Evolutionary conservation across 345 rosid species (phyloP).

Genomic region (Microthlaspi erraticum): DNA sequence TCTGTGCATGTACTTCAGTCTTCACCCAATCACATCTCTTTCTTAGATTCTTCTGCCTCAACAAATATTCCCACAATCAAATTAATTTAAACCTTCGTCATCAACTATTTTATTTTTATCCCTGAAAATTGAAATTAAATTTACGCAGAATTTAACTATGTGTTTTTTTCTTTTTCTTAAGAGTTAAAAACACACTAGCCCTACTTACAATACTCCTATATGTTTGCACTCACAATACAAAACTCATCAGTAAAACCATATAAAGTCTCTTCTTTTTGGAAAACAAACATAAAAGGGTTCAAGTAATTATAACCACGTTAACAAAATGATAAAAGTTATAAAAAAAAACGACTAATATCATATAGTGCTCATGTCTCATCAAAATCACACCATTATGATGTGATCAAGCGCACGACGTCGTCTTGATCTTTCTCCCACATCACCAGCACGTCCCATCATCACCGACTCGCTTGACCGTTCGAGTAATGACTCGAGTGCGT

Average conservation of each 20-base stretch:
- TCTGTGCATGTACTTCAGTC: constrained; percentile 15
- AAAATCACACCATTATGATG: constrained; percentile 49
- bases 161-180: background rate
- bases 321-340: background rate
- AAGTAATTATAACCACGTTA: constrained; percentile 31
- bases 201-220: constrained; percentile 9
- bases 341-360: background rate
- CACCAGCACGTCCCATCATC: constrained; percentile 35
- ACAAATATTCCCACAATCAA: constrained; percentile 33
- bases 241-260: constrained; percentile 34
- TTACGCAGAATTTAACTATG: background rate
- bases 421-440: constrained; percentile 59
- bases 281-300: constrained; percentile 8
- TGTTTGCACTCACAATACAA: constrained; percentile 21
- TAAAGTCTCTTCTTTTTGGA: background rate
- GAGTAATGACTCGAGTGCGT: constrained; percentile 76
- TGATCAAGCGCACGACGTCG: constrained; percentile 77
- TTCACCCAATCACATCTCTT: constrained; percentile 38
- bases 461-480: constrained; percentile 63
- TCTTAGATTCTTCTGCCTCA: constrained; percentile 35
- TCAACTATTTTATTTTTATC: background rate
- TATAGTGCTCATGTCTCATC: constrained; percentile 32
- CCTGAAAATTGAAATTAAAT: background rate
- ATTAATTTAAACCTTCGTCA: constrained; percentile 11
- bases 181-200: background rate